Evolutionary conservation across 306 rosid genomes (phyloP).

Genomic region (Rosa lucieae): DNA sequence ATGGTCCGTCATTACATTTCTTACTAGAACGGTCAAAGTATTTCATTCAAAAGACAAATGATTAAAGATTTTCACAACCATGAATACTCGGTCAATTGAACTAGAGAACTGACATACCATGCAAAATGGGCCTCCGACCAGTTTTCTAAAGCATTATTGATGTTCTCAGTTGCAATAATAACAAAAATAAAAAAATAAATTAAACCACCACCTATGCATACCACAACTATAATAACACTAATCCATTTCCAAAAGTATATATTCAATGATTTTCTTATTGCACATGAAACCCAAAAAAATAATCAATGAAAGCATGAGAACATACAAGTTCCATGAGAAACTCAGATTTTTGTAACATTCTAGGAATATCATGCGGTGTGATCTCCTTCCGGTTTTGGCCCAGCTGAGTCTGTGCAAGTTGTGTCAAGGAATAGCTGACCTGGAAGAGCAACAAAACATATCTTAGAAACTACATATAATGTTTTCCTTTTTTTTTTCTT

Average conservation of each 20-base stretch:
- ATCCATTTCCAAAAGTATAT: background rate
- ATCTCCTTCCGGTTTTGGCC: slow-evolving; percentile 85
- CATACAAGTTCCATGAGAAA: slow-evolving; percentile 79
- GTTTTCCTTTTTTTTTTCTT: background rate
- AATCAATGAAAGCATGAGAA: slow-evolving; percentile 29
- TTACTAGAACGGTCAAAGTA: background rate
- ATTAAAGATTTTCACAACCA: slow-evolving; percentile 6
- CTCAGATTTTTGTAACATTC: slow-evolving; percentile 70
- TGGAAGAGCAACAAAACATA: slow-evolving; percentile 40
- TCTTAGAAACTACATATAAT: slow-evolving; percentile 12
- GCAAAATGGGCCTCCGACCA: background rate
- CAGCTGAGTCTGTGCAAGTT: slow-evolving; percentile 89
- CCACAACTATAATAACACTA: slow-evolving; percentile 6
- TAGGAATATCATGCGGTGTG: slow-evolving; percentile 72
- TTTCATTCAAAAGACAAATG: background rate
- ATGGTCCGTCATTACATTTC: background rate
- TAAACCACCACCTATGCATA: background rate
- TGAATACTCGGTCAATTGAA: background rate
- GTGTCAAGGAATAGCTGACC: slow-evolving; percentile 90
- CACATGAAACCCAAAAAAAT: slow-evolving; percentile 2
- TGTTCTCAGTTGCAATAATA: background rate
- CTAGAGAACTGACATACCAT: background rate
- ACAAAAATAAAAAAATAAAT: background rate
- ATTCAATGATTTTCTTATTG: background rate
- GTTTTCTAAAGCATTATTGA: background rate